phyloP scores from a whole-genome alignment of 495 filamentous ascomycete species.

The Aspergillus leporis region DNA sequence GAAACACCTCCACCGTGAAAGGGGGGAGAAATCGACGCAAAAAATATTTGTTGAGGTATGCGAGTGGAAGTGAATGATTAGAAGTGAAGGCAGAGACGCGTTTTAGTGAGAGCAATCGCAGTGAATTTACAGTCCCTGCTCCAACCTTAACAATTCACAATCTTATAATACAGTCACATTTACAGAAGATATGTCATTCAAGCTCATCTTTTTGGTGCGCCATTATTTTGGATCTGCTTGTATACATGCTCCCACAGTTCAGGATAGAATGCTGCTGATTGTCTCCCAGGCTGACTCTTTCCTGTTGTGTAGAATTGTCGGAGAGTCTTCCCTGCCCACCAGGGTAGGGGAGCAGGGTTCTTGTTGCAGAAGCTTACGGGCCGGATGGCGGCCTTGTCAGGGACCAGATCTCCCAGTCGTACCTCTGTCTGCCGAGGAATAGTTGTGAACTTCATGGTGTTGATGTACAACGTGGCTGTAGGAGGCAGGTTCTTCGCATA shows the following conservation, averaged over 20 bases:
- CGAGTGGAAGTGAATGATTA: not conserved
- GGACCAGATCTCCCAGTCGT: slow-evolving; percentile 38
- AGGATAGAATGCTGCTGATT: slow-evolving; percentile 42
- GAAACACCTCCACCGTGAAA: not conserved
- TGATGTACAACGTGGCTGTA: slow-evolving; percentile 64
- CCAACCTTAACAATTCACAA: not conserved
- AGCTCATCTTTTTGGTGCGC: slow-evolving; percentile 5
- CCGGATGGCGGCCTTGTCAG: slow-evolving; percentile 30
- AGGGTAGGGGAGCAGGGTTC: slow-evolving; percentile 33
- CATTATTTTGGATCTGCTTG: slow-evolving; percentile 34
- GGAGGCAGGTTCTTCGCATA: slow-evolving; percentile 65
- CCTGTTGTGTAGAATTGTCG: slow-evolving; percentile 36
- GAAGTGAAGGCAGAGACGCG: not conserved
- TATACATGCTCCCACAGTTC: slow-evolving; percentile 45
- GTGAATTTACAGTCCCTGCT: slow-evolving; percentile 1
- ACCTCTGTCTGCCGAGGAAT: slow-evolving; percentile 43
- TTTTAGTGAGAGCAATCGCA: not conserved
- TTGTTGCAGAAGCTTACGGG: slow-evolving; percentile 43
- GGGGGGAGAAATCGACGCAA: not conserved
- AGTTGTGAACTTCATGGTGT: slow-evolving; percentile 63
- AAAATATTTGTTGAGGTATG: not conserved
- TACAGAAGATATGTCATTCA: not conserved
- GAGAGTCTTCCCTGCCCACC: slow-evolving; percentile 33
- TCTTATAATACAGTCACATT: not conserved
- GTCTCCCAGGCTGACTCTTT: slow-evolving; percentile 36